Evolutionary conservation across 2,329 filamentous ascomycete genomes (phyloP), one percentile per base, ranked within the genome.

Genomic region (Davidsoniella neocaledoniae): DNA sequence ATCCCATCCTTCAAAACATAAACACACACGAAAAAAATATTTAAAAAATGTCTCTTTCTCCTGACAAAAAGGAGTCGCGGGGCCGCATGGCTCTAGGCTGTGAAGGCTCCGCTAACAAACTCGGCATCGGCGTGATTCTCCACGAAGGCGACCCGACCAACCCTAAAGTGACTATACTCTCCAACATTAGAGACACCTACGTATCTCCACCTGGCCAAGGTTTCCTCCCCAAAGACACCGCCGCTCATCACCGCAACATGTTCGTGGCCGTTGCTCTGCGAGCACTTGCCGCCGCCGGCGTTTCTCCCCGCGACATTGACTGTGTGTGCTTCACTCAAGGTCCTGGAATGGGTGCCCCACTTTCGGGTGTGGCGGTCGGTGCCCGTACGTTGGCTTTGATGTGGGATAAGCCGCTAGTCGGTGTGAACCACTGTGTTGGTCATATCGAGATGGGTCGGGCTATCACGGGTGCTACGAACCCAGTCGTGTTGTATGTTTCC

Each of bases 361-460:
- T 98, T 25, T 83, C 88, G 55, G 80, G 81, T 54, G 86, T 94
- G 12, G 90, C 90, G 29, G 70, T 96, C 36, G 88, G 81, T 1
- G 91, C 88, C 17, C 76, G 91, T 53, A 86, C 84, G 55, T 69
- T 96, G 29, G 73, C 78, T 40, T 68, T 94, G 53, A 73, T 98
- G 14, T 98, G 91, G 91, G 73, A 70, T 48, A 86, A 86, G 64
- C 79, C 83, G n/a, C 71, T 98, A 37, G 81, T 98, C 2, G 90
- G 87, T 21, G 91, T 98, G 23, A 98, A 98, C 66, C 91, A 98
- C 67, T 98, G 91, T 65, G 85, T 98, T 44, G 91, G 91, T 41
- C 91, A 98, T 66, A 96, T 98, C 59, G 91, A 98, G 69, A 98
- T 98, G 91, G 91, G 91, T 29, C 76, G 91, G 46, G 76, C 83